A percentile compares a stretch with the other conserved stretches of the same genome.
Conservation (phyloP, 192 early-diverging fungal species). For the Rhizophagus clarus region DNA sequence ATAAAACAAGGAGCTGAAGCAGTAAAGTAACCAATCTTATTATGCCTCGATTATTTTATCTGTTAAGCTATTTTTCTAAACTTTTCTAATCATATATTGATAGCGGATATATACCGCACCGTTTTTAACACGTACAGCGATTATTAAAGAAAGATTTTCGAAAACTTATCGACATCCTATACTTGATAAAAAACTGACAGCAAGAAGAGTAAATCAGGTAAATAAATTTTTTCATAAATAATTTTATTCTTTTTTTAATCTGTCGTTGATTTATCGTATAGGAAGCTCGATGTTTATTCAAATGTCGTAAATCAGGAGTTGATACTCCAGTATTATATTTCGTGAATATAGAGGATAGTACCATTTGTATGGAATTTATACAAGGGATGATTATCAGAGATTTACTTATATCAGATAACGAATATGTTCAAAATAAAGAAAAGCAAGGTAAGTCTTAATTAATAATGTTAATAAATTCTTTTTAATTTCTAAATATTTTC, state of each 20-base stretch:
- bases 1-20: constrained; percentile 92
- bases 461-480: too few relatives aligned
- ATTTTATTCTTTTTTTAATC: not conserved
- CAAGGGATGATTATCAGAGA: constrained; percentile 78
- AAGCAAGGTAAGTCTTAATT: not conserved
- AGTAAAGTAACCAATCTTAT: constrained; percentile 43
- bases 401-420: constrained; percentile 49
- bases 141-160: constrained; percentile 92
- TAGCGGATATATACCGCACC: constrained; percentile 79
- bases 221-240: constrained; percentile 3
- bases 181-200: constrained; percentile 84
- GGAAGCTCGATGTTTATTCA: constrained; percentile 83
- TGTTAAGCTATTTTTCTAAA: not conserved
- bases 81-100: not conserved
- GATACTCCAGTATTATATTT: constrained; percentile 83
- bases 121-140: constrained; percentile 58
- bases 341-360: constrained; percentile 67
- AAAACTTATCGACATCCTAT: constrained; percentile 92
- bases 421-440: not conserved
- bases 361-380: constrained; percentile 93
- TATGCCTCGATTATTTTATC: not conserved
- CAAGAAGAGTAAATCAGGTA: constrained; percentile 70
- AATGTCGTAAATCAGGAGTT: constrained; percentile 71
- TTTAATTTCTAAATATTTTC: not conserved
- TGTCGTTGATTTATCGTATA: constrained; percentile 30